These are phyloP conservation scores for Cladosporium sp. DNA, from an alignment of 2,329 filamentous ascomycete genomes.

Conservation along the genomic window DNA sequence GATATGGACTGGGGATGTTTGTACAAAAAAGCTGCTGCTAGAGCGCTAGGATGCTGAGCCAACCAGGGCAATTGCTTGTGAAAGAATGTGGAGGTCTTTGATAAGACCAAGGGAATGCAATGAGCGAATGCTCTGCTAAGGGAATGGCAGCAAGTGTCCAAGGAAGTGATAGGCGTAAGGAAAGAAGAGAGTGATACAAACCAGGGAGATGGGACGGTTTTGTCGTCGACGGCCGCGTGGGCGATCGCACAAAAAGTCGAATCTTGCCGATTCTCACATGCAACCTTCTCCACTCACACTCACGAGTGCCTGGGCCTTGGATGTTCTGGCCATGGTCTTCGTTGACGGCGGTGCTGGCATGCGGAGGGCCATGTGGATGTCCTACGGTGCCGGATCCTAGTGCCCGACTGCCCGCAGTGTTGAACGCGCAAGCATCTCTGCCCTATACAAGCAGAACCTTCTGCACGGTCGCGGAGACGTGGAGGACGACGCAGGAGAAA, in stretches of 20 bases:
- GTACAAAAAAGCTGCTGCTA: conserved; percentile 35
- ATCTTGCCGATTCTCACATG: conserved; percentile 8
- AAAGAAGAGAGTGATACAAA: conserved; percentile 17
- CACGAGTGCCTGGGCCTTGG: not conserved
- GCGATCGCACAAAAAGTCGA: not conserved
- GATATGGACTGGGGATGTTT: conserved; percentile 12
- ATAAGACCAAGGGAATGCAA: conserved; percentile 31
- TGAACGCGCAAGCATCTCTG: conserved; percentile 11
- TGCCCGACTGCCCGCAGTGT: not conserved
- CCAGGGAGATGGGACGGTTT: not conserved
- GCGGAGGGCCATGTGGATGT: conserved; percentile 8
- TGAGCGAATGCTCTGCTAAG: conserved; percentile 39
- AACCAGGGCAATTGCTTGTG: conserved; percentile 39
- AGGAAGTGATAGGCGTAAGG: conserved; percentile 20
- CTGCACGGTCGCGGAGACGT: conserved; percentile 11
- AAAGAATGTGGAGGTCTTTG: conserved; percentile 34
- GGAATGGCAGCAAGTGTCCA: conserved; percentile 27
- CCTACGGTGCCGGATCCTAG: conserved; percentile 2
- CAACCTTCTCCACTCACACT: conserved; percentile 2
- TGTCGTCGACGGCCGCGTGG: conserved; percentile 3
- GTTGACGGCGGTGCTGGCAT: conserved; percentile 4
- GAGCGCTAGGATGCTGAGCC: conserved; percentile 36
- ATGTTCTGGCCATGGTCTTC: conserved; percentile 9
- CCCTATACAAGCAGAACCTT: conserved; percentile 1
- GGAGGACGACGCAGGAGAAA: not conserved